Percentiles rank a stretch among this genome's conserved stretches.
Evolutionary conservation across 257 asterid genomes (phyloP).

Genomic region (Knoxia roxburghii): DNA sequence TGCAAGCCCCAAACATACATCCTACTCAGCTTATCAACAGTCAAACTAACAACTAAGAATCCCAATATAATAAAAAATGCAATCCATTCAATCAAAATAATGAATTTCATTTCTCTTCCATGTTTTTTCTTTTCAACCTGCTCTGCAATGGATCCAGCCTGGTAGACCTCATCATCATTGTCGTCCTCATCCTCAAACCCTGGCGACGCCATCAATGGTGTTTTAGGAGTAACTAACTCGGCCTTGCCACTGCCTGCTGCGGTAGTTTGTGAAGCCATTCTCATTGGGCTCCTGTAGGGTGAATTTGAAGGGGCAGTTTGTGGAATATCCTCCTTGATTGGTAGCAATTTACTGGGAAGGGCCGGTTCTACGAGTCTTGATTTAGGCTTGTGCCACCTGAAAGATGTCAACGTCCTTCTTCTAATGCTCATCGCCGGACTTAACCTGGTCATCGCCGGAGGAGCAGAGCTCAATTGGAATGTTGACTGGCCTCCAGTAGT

Average conservation of each 20-base stretch:
- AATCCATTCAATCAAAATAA: conserved; percentile 43
- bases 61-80: conserved; percentile 29
- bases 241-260: conserved; percentile 13
- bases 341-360: conserved; percentile 22
- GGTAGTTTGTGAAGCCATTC: conserved; percentile 18
- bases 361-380: conserved; percentile 67
- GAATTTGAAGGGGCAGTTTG: conserved; percentile 22
- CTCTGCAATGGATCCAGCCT: conserved; percentile 18
- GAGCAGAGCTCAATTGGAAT: conserved; percentile 12
- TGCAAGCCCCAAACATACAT: conserved; percentile 29
- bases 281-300: conserved; percentile 28
- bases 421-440: conserved; percentile 13
- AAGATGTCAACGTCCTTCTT: conserved; percentile 19
- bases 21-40: conserved; percentile 22
- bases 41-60: conserved; percentile 34
- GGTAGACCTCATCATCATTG: conserved; percentile 41
- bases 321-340: conserved; percentile 17
- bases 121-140: conserved; percentile 22
- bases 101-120: conserved; percentile 36
- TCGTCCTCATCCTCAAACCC: conserved; percentile 43
- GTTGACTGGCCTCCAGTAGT: neutral
- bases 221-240: conserved; percentile 50
- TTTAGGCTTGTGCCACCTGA: conserved; percentile 45
- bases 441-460: conserved; percentile 24
- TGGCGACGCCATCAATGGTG: conserved; percentile 51